Evolutionary conservation across 2,329 filamentous ascomycete species (phyloP), one percentile per base, ranked within the genome.

Genomic region (Grosmannia penicillata): DNA sequence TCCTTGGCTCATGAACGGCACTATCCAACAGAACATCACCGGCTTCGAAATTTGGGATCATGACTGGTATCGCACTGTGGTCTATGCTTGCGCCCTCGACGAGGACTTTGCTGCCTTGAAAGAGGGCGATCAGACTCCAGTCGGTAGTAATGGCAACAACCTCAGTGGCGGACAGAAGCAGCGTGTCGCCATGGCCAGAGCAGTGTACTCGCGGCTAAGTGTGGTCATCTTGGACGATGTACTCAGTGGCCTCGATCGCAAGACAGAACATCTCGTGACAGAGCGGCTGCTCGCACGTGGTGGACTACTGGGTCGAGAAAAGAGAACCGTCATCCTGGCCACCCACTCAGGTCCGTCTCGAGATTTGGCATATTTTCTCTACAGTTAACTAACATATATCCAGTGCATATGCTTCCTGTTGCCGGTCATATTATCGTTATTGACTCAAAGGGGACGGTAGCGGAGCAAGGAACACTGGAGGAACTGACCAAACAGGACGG

Each of bases 181-280:
- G 39, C 46, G 50, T 6, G 47, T 52, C 6, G 45, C 49, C 3
- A 47, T 52, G n/a, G 50, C 50, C 3, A 44, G 50, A 1, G 50
- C 50, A 0, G 43, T 52, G 1, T 52, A 51, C 22, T 36, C 45
- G 4, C 36, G 47, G 14, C 40, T 43, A 1, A 46, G 45, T 13
- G 31, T 61, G 26, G 38, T 35, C 33, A 34, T 46, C 14, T 42
- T 46, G 32, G 44, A 46, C 40, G 42, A 46, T 26, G 38, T 46
- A 6, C 38, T 46, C 17, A 44, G 42, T 29, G 44, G 42, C 9
- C 47, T 63, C 3, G 61, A 64, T 37, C 53, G 56, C 11, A 51
- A 58, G 3, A 66, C 63, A 0, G 58, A 62, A 28, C 52, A 59
- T 18, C 49, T 53, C 6, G 58, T 65, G n/a, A n/a, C n/a, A n/a